Percentiles rank a stretch among this genome's conserved stretches.
phyloP scores from a whole-genome alignment of 495 filamentous ascomycete species.

The Rhypophila decipiens region DNA sequence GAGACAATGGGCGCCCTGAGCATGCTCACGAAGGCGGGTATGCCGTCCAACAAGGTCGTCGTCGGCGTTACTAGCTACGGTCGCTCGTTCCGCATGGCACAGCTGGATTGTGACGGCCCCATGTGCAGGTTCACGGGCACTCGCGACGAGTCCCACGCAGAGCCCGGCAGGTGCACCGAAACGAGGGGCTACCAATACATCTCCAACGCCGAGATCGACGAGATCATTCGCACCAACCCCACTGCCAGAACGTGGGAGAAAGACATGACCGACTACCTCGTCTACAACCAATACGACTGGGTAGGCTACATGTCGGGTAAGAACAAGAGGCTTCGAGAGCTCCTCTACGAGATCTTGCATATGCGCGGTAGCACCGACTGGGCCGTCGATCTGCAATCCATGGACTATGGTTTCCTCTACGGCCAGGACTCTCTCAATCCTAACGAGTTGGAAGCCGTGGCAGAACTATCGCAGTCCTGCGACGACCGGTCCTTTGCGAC shows the following conservation, averaged over 20 bases:
- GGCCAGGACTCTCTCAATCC: too few species aligned
- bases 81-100: slow-evolving; percentile 26
- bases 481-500: too few species aligned
- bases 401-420: too few species aligned
- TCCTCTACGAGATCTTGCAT: slow-evolving; percentile 17
- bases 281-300: slow-evolving; percentile 38
- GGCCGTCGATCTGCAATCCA: slow-evolving; percentile 32
- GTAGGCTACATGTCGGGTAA: slow-evolving; percentile 33
- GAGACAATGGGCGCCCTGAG: slow-evolving; percentile 21
- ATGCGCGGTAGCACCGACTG: slow-evolving; percentile 32
- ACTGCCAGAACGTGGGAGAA: slow-evolving; percentile 11
- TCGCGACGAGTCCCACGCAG: slow-evolving; percentile 6
- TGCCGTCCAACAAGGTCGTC: slow-evolving; percentile 31
- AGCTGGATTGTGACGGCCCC: slow-evolving; percentile 3
- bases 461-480: too few species aligned
- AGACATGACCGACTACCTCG: slow-evolving; percentile 3
- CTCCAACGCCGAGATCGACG: slow-evolving; percentile 29
- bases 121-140: slow-evolving; percentile 13
- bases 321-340: slow-evolving; percentile 14
- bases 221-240: neutral
- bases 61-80: slow-evolving; percentile 38
- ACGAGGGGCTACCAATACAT: slow-evolving; percentile 31
- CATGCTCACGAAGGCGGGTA: slow-evolving; percentile 49
- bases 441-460: too few species aligned
- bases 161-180: slow-evolving; percentile 33